A percentile compares a stretch with the other conserved stretches of the same genome.
Evolutionary conservation across 768 basidiomycete genomes (phyloP).

Genomic region (Macrolepiota dolichaula): DNA sequence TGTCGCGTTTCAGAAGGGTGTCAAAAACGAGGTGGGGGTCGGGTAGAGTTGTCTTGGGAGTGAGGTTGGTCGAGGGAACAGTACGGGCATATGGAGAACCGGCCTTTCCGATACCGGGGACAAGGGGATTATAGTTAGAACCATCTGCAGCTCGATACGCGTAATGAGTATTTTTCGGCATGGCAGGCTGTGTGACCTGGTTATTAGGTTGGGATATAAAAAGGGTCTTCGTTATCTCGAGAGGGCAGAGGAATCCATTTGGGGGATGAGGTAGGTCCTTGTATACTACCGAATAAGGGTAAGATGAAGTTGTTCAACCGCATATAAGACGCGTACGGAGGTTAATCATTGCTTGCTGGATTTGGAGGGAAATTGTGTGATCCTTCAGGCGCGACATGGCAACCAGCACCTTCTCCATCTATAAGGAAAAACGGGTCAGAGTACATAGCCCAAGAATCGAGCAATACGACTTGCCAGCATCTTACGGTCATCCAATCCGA

Average conservation of each 20-base stretch:
- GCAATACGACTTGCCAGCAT: conserved; percentile 43
- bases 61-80: conserved; percentile 45
- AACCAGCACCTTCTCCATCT: conserved; percentile 64
- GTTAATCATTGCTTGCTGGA: conserved; percentile 51
- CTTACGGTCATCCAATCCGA: conserved; percentile 56
- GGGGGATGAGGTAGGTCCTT: conserved; percentile 81
- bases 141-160: conserved; percentile 60
- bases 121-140: conserved; percentile 52
- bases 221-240: background rate
- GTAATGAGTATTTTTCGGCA: conserved; percentile 31
- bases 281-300: conserved; percentile 47
- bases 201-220: background rate
- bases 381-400: conserved; percentile 53
- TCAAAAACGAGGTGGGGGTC: conserved; percentile 72
- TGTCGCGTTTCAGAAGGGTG: conserved; percentile 51
- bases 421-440: conserved; percentile 8
- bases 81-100: conserved; percentile 67
- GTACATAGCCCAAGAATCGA: background rate
- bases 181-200: background rate
- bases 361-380: conserved; percentile 25
- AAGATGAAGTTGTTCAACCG: conserved; percentile 12
- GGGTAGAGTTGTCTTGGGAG: conserved; percentile 48
- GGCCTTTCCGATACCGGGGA: conserved; percentile 56
- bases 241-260: conserved; percentile 38
- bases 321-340: conserved; percentile 42